A percentile compares a stretch with the other conserved stretches of the same genome.
These are phyloP conservation scores for Candida hungchunana DNA, from an alignment of 805 yeast species.

Conservation along the genomic window DNA sequence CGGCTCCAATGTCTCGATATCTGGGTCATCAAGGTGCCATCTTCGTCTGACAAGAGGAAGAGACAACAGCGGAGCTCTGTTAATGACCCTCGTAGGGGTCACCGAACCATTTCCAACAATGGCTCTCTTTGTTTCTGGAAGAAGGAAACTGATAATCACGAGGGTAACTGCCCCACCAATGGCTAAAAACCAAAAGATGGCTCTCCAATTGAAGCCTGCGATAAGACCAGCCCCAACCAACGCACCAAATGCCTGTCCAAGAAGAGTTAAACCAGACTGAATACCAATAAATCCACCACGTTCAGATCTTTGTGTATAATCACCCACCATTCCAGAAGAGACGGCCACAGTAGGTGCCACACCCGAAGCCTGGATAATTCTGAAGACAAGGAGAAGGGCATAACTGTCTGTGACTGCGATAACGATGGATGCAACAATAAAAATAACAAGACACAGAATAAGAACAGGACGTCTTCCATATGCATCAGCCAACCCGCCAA, in stretches of 20 bases:
- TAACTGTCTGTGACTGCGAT: constrained; percentile 55
- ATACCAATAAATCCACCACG: constrained; percentile 72
- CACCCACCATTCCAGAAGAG: constrained; percentile 68
- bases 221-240: constrained; percentile 48
- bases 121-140: constrained; percentile 75
- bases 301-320: constrained; percentile 56
- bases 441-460: constrained; percentile 49
- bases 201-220: constrained; percentile 61
- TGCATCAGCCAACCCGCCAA: constrained; percentile 65
- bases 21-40: constrained; percentile 31
- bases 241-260: constrained; percentile 80
- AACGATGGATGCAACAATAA: constrained; percentile 59
- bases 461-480: constrained; percentile 71
- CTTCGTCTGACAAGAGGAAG: constrained; percentile 8
- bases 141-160: constrained; percentile 29
- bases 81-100: constrained; percentile 39
- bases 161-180: constrained; percentile 53
- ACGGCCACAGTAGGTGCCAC: constrained; percentile 74
- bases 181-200: constrained; percentile 72
- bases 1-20: constrained; percentile 27
- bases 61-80: constrained; percentile 42
- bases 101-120: constrained; percentile 75
- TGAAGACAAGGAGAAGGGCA: constrained; percentile 56
- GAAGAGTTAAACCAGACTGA: constrained; percentile 56
- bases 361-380: constrained; percentile 76